Evolutionary conservation across 2,329 filamentous ascomycete genomes (phyloP).

Genomic region (Raffaelea albimanens): DNA sequence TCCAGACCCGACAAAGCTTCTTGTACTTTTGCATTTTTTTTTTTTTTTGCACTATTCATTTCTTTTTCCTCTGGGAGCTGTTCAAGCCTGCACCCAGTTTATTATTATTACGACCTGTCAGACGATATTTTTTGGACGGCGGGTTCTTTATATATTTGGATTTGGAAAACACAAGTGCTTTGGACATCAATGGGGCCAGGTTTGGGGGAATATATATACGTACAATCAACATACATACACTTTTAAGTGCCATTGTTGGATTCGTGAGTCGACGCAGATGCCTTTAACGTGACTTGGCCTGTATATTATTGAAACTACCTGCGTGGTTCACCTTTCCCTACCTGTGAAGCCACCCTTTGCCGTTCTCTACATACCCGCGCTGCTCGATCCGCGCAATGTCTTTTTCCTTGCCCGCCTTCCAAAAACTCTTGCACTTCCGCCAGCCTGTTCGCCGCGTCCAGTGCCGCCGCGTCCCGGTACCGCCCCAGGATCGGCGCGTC

Average conservation of each 20-base stretch:
- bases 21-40: neutral
- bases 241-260: too few species aligned
- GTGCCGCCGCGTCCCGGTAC: slow-evolving; percentile 17
- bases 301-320: neutral
- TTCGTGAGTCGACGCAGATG: too few species aligned
- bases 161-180: too few species aligned
- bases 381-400: slow-evolving; percentile 19
- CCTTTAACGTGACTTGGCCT: too few species aligned
- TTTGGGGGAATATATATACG: too few species aligned
- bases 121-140: neutral
- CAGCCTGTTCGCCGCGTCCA: slow-evolving; percentile 17
- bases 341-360: slow-evolving; percentile 22
- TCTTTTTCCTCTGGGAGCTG: too few species aligned
- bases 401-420: slow-evolving; percentile 17
- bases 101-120: too few species aligned
- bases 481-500: slow-evolving; percentile 18
- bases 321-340: neutral
- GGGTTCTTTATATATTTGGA: neutral
- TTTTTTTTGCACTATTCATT: neutral
- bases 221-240: too few species aligned
- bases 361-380: slow-evolving; percentile 21
- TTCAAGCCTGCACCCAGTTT: too few species aligned
- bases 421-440: slow-evolving; percentile 18
- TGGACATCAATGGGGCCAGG: too few species aligned
- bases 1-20: neutral